Evolutionary conservation across 805 yeast species (phyloP), one percentile per base, ranked within the genome.

Genomic region (Vanderwaltozyma verrucispora): DNA sequence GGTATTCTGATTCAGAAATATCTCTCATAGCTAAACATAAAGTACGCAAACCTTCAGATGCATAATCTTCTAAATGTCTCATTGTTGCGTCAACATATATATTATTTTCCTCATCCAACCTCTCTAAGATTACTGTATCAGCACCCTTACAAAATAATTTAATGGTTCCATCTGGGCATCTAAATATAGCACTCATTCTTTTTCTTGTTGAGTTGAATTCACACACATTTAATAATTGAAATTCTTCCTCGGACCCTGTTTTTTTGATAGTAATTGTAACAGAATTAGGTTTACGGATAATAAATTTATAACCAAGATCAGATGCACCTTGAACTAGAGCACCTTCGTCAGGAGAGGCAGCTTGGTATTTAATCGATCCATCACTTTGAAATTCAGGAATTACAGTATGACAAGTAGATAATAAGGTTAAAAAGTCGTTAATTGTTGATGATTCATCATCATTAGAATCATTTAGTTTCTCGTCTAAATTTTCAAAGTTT

Each of bases 301-400:
- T 72, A 56, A 92, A 94, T 44, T 72, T 77, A 56, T 81, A 92
- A 0, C 96, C 97, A 33, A 89, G 64, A 51, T 68, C 69, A 0
- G 96, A 92, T 14, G 95, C 97, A 41, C 99, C 99, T 50, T 88
- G 87, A 2, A 92, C 99, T 43, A 92, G 68, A 0, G 99, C 99
- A 36, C 98, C 98, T 66, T 94, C 98, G 64, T 92, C 99, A 0
- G 98, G 98, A 0, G 97, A 88, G 0, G 98, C 96, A 1, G 99
- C 98, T 62, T 92, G 99, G 58, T 94, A 92, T 57, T 85, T 88
- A 45, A 92, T 78, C 2, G 69, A 48, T 0, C 82, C 84, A 39
- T 65, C 66, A 1, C 69, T 77, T 42, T 69, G 71, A 15, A 72
- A 65, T 58, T 92, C 98, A 0, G 99, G 99, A 44, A 92, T 92